Conservation (phyloP, 352 stramenopile genomes). For the Globisporangium nagaii region DNA sequence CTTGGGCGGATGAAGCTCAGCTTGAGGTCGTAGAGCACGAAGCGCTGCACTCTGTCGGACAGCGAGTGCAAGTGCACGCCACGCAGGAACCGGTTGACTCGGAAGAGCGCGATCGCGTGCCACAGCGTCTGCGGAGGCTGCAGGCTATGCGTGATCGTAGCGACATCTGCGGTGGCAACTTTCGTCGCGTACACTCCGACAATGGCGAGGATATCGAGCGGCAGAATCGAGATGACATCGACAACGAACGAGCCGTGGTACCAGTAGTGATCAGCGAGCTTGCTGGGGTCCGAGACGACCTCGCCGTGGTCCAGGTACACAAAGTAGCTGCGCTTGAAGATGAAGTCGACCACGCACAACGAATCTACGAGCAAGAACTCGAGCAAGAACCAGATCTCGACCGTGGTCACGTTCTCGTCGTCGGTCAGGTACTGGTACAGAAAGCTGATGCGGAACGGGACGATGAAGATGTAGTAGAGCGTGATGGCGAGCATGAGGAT, state of each 20-base stretch:
- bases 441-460: slow-evolving; percentile 60
- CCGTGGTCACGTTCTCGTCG: slow-evolving; percentile 8
- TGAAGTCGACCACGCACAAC: slow-evolving; percentile 44
- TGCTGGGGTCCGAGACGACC: slow-evolving; percentile 25
- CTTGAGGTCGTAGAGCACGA: slow-evolving; percentile 52
- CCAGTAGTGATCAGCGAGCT: slow-evolving; percentile 44
- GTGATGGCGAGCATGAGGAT: slow-evolving; percentile 48
- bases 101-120: slow-evolving; percentile 40
- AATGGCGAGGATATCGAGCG: slow-evolving; percentile 35
- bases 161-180: slow-evolving; percentile 17
- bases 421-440: slow-evolving; percentile 43
- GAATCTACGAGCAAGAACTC: slow-evolving; percentile 52
- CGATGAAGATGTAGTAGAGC: slow-evolving; percentile 46
- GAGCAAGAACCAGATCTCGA: slow-evolving; percentile 35
- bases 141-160: slow-evolving; percentile 10
- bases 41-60: slow-evolving; percentile 38
- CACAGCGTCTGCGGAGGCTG: slow-evolving; percentile 26
- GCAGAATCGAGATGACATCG: slow-evolving; percentile 40
- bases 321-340: slow-evolving; percentile 55
- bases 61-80: slow-evolving; percentile 41
- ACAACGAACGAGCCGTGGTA: slow-evolving; percentile 35
- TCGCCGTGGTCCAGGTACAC: slow-evolving; percentile 40
- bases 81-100: slow-evolving; percentile 48
- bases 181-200: slow-evolving; percentile 11
- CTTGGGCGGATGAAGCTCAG: slow-evolving; percentile 15